phyloP scores from a whole-genome alignment of 1,284 basidiomycete genomes.

The Mycena sp. region DNA sequence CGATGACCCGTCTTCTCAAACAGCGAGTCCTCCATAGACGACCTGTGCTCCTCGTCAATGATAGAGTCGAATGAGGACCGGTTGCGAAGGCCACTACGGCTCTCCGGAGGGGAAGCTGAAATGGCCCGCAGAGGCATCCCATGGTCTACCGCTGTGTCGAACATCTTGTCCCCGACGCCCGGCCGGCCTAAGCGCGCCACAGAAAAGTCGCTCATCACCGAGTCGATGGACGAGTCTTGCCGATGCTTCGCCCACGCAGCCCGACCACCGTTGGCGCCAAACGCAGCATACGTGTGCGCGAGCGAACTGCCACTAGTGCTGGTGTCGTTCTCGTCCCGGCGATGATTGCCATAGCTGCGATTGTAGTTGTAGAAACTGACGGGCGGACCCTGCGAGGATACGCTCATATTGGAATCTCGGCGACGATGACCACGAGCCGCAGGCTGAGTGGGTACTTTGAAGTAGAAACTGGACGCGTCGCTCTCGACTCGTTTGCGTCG shows the following conservation, averaged over 20 bases:
- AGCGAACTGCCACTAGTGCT: conserved; percentile 62
- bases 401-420: conserved; percentile 53
- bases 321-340: conserved; percentile 56
- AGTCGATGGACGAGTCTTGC: conserved; percentile 71
- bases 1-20: conserved; percentile 70
- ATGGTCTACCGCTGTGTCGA: conserved; percentile 68
- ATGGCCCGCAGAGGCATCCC: conserved; percentile 72
- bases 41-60: conserved; percentile 49
- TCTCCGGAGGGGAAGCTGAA: conserved; percentile 70
- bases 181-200: conserved; percentile 70
- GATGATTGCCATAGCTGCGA: conserved; percentile 58
- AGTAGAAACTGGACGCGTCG: conserved; percentile 80
- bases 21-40: conserved; percentile 64
- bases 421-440: conserved; percentile 58
- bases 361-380: conserved; percentile 81
- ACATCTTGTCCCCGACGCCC: conserved; percentile 90
- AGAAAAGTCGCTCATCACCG: conserved; percentile 71
- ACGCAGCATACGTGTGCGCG: conserved; percentile 60
- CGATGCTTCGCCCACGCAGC: conserved; percentile 70
- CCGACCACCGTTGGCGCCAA: conserved; percentile 62
- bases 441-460: conserved; percentile 49
- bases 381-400: conserved; percentile 62
- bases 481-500: conserved; percentile 71
- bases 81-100: conserved; percentile 44
- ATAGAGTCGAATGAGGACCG: conserved; percentile 68